A percentile compares a stretch with the other conserved stretches of the same genome.
phyloP scores from a whole-genome alignment of 257 asterid species.

The Rehmannia glutinosa region DNA sequence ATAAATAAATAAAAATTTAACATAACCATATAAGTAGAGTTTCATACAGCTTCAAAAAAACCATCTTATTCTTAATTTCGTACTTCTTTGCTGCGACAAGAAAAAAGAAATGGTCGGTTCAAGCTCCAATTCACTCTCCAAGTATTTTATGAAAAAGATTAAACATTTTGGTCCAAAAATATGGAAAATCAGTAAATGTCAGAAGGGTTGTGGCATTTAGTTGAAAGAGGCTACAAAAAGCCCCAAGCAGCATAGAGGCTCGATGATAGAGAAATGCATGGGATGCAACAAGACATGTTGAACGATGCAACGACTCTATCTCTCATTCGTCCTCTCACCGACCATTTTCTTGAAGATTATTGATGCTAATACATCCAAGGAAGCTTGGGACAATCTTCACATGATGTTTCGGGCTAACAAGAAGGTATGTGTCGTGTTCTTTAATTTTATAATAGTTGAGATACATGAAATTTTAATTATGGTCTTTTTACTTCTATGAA shows the following conservation, averaged over 20 bases:
- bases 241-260: neutral
- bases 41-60: no score
- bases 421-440: no score
- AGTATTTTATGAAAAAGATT: no score
- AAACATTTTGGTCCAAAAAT: conserved; percentile 11
- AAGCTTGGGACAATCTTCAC: conserved; percentile 19
- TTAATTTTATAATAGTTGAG: no score
- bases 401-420: neutral
- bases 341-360: neutral
- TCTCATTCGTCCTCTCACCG: conserved; percentile 7
- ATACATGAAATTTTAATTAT: no score
- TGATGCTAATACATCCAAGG: neutral
- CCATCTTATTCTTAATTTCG: no score
- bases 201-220: conserved; percentile 6
- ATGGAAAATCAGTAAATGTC: neutral
- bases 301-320: neutral
- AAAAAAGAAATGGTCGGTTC: no score
- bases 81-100: no score
- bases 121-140: no score
- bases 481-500: no score
- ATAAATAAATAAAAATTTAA: no score
- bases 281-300: neutral
- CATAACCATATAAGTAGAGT: no score
- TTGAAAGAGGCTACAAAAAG: neutral
- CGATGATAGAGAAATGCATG: neutral